Conservation (phyloP, 177 flowering plant genomes). For the Vitis hybrid region DNA sequence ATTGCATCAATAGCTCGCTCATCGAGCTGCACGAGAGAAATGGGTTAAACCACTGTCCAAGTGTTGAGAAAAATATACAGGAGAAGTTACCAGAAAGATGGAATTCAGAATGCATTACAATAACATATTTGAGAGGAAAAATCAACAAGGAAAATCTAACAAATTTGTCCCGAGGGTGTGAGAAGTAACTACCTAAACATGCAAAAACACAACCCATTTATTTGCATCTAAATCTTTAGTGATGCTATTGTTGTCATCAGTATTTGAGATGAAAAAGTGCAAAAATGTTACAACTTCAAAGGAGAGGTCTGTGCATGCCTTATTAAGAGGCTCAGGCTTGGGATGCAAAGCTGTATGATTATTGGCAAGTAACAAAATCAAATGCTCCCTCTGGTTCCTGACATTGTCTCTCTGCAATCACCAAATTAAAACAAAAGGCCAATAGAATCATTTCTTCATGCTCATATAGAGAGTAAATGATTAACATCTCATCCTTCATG, state of each 20-base stretch:
- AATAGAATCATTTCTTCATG: background rate
- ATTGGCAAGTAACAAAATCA: conserved; percentile 82
- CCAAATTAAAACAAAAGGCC: conserved; percentile 6
- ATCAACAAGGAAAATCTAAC: too few relatives aligned
- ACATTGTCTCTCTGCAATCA: conserved; percentile 86
- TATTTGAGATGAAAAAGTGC: background rate
- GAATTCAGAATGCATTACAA: background rate
- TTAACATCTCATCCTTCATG: background rate
- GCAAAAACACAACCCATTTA: too few relatives aligned
- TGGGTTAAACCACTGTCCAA: conserved; percentile 3
- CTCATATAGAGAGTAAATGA: background rate
- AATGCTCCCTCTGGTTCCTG: conserved; percentile 94
- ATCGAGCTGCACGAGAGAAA: conserved; percentile 66
- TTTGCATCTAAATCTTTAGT: too few relatives aligned
- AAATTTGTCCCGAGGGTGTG: too few relatives aligned
- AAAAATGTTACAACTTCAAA: too few relatives aligned
- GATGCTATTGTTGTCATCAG: background rate
- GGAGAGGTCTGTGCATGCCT: conserved; percentile 37
- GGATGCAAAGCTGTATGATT: conserved; percentile 82
- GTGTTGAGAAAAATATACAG: background rate
- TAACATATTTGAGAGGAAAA: too few relatives aligned
- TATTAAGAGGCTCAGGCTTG: conserved; percentile 89
- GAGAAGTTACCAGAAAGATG: background rate
- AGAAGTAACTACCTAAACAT: too few relatives aligned
- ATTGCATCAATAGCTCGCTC: conserved; percentile 92